These are phyloP conservation scores for Hypomyces rosellus DNA, from an alignment of 2,329 filamentous ascomycete species.

Conservation along the genomic window DNA sequence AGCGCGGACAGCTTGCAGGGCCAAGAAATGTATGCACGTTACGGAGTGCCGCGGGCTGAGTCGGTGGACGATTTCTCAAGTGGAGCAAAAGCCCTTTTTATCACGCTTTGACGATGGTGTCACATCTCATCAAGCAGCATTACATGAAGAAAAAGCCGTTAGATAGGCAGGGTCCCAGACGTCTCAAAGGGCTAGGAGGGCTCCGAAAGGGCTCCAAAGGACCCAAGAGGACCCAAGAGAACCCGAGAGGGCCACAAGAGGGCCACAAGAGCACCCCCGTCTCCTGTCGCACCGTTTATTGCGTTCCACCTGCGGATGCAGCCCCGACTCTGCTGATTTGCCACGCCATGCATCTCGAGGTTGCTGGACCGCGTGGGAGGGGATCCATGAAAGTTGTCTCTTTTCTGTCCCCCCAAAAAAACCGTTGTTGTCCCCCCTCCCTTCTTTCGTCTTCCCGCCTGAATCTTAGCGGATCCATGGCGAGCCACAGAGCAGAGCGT, in stretches of 20 bases:
- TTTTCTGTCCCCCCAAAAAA: background rate
- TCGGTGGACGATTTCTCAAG: background rate
- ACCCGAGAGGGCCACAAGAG: no score
- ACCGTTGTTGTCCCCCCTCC: background rate
- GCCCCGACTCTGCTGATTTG: background rate
- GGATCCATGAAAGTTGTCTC: background rate
- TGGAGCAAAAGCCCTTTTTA: background rate
- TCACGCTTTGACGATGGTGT: background rate
- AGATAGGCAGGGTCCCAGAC: background rate
- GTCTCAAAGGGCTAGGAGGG: no score
- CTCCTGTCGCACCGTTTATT: constrained; percentile 2
- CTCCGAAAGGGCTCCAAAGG: no score
- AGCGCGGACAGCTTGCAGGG: no score
- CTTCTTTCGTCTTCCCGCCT: background rate
- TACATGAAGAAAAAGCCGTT: background rate
- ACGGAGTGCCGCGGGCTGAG: background rate
- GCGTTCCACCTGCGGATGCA: background rate
- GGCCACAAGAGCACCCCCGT: no score
- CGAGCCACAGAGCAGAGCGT: background rate
- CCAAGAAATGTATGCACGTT: no score
- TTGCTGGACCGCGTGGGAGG: background rate
- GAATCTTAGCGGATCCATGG: background rate
- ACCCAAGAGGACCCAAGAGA: no score
- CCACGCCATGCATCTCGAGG: background rate
- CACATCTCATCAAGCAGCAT: background rate